These are phyloP conservation scores for Colletotrichum sp. DNA, from an alignment of 2,329 filamentous ascomycete genomes.

Conservation along the genomic window DNA sequence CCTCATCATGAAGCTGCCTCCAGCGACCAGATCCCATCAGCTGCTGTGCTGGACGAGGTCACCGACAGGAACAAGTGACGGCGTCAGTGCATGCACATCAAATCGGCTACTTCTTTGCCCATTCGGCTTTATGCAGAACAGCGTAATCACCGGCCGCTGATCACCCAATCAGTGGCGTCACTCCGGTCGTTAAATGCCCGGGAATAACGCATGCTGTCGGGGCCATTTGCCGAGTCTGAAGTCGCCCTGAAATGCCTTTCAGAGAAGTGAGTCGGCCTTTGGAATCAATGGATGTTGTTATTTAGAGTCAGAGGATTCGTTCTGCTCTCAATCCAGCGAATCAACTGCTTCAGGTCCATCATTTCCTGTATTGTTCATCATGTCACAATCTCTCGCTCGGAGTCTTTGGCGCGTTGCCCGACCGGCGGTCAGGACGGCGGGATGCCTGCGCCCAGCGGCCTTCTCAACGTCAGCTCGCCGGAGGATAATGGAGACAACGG, in stretches of 20 bases:
- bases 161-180: not conserved
- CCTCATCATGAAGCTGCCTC: not conserved
- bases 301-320: not conserved
- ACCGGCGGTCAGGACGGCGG: not conserved
- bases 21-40: not conserved
- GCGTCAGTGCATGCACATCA: not conserved
- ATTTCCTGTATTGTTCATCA: not conserved
- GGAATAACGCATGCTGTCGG: not conserved
- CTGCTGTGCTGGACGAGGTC: not conserved
- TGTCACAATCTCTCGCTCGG: not conserved
- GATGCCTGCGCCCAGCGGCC: not conserved
- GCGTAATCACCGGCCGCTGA: not conserved
- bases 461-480: conserved; percentile 41
- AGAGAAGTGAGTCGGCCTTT: not conserved
- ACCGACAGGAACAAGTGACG: not conserved
- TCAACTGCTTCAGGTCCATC: not conserved
- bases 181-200: not conserved
- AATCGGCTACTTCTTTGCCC: not conserved
- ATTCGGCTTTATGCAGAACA: conserved; percentile 11
- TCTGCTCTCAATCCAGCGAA: not conserved
- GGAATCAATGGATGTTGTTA: not conserved
- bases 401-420: not conserved
- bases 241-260: not conserved
- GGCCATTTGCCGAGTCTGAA: not conserved
- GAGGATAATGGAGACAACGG: conserved; percentile 71